Evolutionary conservation across 2,329 filamentous ascomycete genomes (phyloP).

Genomic region (Chrysoporthe puriensis): DNA sequence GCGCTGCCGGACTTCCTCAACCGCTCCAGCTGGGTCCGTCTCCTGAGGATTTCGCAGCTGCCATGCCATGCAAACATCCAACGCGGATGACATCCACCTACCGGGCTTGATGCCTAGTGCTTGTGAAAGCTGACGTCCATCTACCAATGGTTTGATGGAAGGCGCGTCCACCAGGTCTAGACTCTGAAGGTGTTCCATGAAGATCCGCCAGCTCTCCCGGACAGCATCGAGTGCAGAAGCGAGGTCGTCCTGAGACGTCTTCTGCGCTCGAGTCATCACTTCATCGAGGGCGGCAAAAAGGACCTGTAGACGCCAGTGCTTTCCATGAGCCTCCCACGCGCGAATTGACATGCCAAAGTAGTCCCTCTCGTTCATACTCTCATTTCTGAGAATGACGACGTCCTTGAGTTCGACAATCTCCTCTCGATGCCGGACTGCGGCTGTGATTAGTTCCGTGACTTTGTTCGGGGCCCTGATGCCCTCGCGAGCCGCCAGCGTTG

Average conservation of each 20-base stretch:
- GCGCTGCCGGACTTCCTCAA: slow-evolving; percentile 61
- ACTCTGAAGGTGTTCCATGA: slow-evolving; percentile 58
- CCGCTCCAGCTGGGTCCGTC: slow-evolving; percentile 60
- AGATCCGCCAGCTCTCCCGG: slow-evolving; percentile 54
- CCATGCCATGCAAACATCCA: slow-evolving; percentile 84
- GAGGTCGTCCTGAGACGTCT: slow-evolving; percentile 21
- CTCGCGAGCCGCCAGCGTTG: slow-evolving; percentile 69
- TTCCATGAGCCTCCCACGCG: slow-evolving; percentile 64
- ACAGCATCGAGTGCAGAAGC: slow-evolving; percentile 49
- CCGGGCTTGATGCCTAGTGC: slow-evolving; percentile 73
- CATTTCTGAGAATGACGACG: slow-evolving; percentile 50
- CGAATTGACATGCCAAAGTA: slow-evolving; percentile 75
- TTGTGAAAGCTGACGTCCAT: slow-evolving; percentile 74
- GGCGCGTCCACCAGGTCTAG: slow-evolving; percentile 62
- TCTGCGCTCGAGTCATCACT: slow-evolving; percentile 44
- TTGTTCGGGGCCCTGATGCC: slow-evolving; percentile 82
- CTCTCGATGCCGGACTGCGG: slow-evolving; percentile 63
- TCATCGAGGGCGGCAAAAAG: slow-evolving; percentile 71
- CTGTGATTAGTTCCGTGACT: slow-evolving; percentile 67
- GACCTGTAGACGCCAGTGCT: slow-evolving; percentile 73
- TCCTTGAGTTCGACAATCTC: slow-evolving; percentile 68
- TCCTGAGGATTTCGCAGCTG: slow-evolving; percentile 78
- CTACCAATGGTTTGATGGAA: slow-evolving; percentile 66
- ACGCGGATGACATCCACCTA: slow-evolving; percentile 80
- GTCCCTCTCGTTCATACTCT: slow-evolving; percentile 59